Conservation (phyloP, 306 rosid species). For the peach (Prunus persica) region DNA sequence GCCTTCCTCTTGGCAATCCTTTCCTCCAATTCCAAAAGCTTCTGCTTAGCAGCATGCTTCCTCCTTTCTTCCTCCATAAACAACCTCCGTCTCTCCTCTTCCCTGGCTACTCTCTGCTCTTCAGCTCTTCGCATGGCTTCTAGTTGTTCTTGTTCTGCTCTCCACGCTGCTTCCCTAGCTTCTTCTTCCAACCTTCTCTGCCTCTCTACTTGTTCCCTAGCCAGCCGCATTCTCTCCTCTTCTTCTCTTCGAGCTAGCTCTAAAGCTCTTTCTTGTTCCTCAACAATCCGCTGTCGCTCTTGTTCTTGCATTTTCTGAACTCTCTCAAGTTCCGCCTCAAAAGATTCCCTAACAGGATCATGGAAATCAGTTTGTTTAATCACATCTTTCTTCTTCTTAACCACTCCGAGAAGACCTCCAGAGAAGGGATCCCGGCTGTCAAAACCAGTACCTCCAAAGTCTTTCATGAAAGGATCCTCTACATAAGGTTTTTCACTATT, state of each 20-base stretch:
- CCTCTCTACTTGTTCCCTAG: conserved; percentile 81
- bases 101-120: conserved; percentile 77
- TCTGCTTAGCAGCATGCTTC: conserved; percentile 88
- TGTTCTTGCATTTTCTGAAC: conserved; percentile 97
- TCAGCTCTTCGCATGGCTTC: conserved; percentile 75
- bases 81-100: conserved; percentile 75
- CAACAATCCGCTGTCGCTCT: conserved; percentile 74
- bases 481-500: conserved; percentile 64
- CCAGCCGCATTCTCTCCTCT: conserved; percentile 66
- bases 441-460: conserved; percentile 61
- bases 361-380: conserved; percentile 73
- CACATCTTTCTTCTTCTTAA: conserved; percentile 85
- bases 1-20: conserved; percentile 81
- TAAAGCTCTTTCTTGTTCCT: conserved; percentile 80
- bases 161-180: conserved; percentile 93
- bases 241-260: conserved; percentile 86
- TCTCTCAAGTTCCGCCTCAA: conserved; percentile 99
- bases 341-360: conserved; percentile 93
- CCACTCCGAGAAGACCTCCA: conserved; percentile 62
- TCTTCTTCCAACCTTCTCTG: conserved; percentile 86
- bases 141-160: conserved; percentile 78
- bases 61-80: conserved; percentile 86
- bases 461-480: conserved; percentile 66
- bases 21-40: conserved; percentile 89
- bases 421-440: conserved; percentile 74